phyloP scores from a whole-genome alignment of 176 grass and related monocot genomes.

The Oryza meridionalis region DNA sequence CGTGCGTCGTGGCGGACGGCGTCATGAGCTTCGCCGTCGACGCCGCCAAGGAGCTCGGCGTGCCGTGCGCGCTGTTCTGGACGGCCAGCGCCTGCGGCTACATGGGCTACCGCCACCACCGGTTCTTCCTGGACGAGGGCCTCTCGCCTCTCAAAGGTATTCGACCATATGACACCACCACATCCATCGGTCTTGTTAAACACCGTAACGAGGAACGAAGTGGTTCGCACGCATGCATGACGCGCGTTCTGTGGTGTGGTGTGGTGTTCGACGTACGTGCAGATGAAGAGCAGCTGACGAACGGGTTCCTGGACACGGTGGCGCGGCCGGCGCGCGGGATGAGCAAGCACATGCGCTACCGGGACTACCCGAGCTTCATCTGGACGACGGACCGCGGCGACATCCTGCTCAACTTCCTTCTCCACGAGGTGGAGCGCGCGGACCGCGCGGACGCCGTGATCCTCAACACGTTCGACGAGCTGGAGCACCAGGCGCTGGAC shows the following conservation, averaged over 20 bases:
- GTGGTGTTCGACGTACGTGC: not conserved
- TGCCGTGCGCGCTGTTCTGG: conserved; percentile 54
- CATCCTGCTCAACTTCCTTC: conserved; percentile 28
- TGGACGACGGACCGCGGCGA: conserved; percentile 44
- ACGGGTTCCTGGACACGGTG: conserved; percentile 52
- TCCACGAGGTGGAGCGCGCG: conserved; percentile 15
- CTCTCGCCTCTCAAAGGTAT: conserved; percentile 55
- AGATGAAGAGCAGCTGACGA: conserved; percentile 47
- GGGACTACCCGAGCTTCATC: conserved; percentile 50
- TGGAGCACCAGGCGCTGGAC: conserved; percentile 34
- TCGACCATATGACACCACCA: too few species aligned
- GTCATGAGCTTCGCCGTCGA: conserved; percentile 54
- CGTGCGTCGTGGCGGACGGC: conserved; percentile 53
- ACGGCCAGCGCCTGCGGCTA: conserved; percentile 48
- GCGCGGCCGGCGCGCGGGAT: conserved; percentile 29
- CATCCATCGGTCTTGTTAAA: too few species aligned
- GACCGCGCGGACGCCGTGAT: conserved; percentile 35
- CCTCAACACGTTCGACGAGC: conserved; percentile 45
- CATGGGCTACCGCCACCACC: conserved; percentile 47
- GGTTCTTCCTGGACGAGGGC: conserved; percentile 48
- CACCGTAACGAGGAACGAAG: too few species aligned
- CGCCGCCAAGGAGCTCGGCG: conserved; percentile 42
- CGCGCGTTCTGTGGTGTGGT: too few species aligned
- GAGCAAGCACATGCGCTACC: conserved; percentile 43
- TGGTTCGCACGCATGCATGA: too few species aligned